phyloP scores from a whole-genome alignment of 2,329 filamentous ascomycete species.

The Pochonia chlamydosporia region DNA sequence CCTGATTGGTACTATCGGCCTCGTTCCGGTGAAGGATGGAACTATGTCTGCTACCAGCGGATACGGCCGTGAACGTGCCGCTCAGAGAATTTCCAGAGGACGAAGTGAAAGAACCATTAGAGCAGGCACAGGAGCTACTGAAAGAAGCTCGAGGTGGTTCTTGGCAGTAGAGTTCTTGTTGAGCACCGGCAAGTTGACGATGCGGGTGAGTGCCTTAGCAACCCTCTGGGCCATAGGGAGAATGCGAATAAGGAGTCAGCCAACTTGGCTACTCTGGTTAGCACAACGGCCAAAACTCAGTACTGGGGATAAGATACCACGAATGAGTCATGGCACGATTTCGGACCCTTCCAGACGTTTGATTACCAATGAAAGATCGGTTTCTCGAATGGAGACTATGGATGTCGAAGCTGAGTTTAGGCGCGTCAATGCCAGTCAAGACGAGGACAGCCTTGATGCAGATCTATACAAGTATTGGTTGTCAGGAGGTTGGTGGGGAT shows the following conservation, averaged over 20 bases:
- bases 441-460: slow-evolving; percentile 64
- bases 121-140: slow-evolving; percentile 71
- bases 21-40: slow-evolving; percentile 47
- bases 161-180: slow-evolving; percentile 71
- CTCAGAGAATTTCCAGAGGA: slow-evolving; percentile 48
- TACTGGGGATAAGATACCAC: neutral
- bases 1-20: slow-evolving; percentile 46
- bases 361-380: slow-evolving; percentile 40
- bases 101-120: slow-evolving; percentile 39
- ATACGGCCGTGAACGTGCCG: slow-evolving; percentile 65
- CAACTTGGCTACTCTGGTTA: slow-evolving; percentile 51
- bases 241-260: slow-evolving; percentile 32
- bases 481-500: slow-evolving; percentile 77
- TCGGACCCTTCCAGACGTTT: neutral
- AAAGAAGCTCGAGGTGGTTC: slow-evolving; percentile 72
- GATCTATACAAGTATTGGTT: slow-evolving; percentile 83
- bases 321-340: neutral
- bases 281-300: slow-evolving; percentile 22
- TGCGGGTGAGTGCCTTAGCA: slow-evolving; percentile 24
- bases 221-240: slow-evolving; percentile 51
- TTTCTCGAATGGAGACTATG: slow-evolving; percentile 57
- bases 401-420: slow-evolving; percentile 81
- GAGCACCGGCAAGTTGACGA: slow-evolving; percentile 53
- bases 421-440: slow-evolving; percentile 37
- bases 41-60: slow-evolving; percentile 43